Conservation (phyloP, 352 stramenopile genomes). For the Peronospora farinosa region DNA sequence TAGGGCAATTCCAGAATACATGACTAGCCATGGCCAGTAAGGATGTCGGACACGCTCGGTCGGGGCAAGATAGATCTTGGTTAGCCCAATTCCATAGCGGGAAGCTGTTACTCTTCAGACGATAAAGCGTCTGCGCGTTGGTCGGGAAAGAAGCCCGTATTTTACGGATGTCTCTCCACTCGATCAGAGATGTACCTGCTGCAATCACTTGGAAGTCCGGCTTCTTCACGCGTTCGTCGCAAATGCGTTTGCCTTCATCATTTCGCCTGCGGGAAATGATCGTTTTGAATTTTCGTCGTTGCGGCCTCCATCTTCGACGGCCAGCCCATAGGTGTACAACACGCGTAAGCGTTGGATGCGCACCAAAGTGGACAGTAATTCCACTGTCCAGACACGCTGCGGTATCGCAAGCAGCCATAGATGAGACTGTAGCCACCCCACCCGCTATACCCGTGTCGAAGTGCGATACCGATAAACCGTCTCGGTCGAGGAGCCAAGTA, state of each 20-base stretch:
- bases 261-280: neutral
- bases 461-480: no score
- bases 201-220: neutral
- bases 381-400: no score
- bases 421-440: no score
- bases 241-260: neutral
- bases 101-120: neutral
- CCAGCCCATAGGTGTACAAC: no score
- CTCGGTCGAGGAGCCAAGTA: no score
- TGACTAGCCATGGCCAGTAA: neutral
- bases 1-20: no score
- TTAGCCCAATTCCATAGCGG: neutral
- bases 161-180: neutral
- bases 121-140: neutral
- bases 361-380: no score
- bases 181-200: neutral
- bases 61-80: neutral
- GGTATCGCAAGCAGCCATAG: no score
- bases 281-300: neutral
- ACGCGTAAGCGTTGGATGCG: no score
- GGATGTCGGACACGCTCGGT: neutral
- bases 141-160: neutral
- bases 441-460: no score
- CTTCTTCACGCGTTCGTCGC: neutral
- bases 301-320: no score